Base-by-base conservation (phyloP, 2,329 filamentous ascomycete species). In the Diaporthe australafricana region DNA sequence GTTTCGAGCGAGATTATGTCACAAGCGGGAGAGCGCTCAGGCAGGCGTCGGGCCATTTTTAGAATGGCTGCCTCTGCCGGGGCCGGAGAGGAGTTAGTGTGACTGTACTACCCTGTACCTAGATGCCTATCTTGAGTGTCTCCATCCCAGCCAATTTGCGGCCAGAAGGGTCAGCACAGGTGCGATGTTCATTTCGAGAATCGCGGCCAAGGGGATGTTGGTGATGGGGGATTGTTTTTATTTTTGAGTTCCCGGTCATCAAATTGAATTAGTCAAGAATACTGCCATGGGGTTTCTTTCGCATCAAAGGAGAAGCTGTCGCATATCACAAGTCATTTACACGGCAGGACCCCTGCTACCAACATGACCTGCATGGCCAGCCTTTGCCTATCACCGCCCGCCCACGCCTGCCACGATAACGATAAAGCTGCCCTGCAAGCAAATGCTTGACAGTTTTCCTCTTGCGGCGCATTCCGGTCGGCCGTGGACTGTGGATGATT, bases 1-100 rank as follows among this genome's bases (percentile, higher is more conserved):
- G 40, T 57, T 66, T 66, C 40, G 60, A 53, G 42, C 62, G 70
- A 67, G 60, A 71, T 71, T 71, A 71, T 71, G 70, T 71, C 62
- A 65, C 60, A 65, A 48, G 47, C 40, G 22, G n/a, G 22, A 63
- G 40, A 30, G 60, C 30, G 62, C 17, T 35, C 48, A 22, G 32
- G 50, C 60, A 25, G 20, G 42, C 20, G 30, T 2, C 30, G 22
- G 27, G 53, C 67, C 67, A 60, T 50, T 60, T 69, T 69, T 69
- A 69, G 67, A 69, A 48, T 40, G 27, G 17, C 42, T 35, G 35
- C 66, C 32, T 20, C 48, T 12, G 32, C 5, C 9, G 27, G 35
- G 52, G 50, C 14, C 38, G 25, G 25, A 22, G 27, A 32, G 52
- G 8, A 53, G 9, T 22, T 30, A 55, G 52, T 6, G 25, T 55